Conservation (phyloP, 306 rosid genomes). For the Dryas alaskensis region DNA sequence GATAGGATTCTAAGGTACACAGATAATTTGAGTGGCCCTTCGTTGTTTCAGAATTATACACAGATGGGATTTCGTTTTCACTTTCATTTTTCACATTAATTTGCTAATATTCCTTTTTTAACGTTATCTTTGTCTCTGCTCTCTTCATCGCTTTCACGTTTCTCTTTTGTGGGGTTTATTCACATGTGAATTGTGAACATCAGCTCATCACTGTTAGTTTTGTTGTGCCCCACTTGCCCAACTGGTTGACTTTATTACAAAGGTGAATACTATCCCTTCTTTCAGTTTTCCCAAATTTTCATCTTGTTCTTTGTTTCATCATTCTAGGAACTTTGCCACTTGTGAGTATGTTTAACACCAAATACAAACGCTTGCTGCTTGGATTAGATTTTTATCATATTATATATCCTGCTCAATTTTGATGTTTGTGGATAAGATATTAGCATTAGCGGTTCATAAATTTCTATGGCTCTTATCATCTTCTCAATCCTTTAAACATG, state of each 20-base stretch:
- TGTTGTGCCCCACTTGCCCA: not conserved
- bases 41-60: too few species aligned
- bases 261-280: not conserved
- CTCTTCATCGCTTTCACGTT: not conserved
- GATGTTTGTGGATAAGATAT: too few species aligned
- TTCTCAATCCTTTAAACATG: not conserved
- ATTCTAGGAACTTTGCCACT: not conserved
- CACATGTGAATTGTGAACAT: not conserved
- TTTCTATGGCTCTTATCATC: not conserved
- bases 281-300: not conserved
- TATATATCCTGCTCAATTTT: too few species aligned
- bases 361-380: too few species aligned
- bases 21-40: not conserved
- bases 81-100: not conserved
- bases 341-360: too few species aligned
- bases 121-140: too few species aligned
- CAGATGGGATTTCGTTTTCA: not conserved
- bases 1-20: not conserved
- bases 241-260: too few species aligned
- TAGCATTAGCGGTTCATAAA: slow-evolving; percentile 23
- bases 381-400: too few species aligned
- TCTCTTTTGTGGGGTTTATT: not conserved
- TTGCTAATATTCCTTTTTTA: not conserved
- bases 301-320: not conserved
- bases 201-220: not conserved